Percentiles rank a stretch among this genome's conserved stretches.
Evolutionary conservation across 192 early-diverging fungal genomes (phyloP).

Genomic region (Rhizophagus sp.): DNA sequence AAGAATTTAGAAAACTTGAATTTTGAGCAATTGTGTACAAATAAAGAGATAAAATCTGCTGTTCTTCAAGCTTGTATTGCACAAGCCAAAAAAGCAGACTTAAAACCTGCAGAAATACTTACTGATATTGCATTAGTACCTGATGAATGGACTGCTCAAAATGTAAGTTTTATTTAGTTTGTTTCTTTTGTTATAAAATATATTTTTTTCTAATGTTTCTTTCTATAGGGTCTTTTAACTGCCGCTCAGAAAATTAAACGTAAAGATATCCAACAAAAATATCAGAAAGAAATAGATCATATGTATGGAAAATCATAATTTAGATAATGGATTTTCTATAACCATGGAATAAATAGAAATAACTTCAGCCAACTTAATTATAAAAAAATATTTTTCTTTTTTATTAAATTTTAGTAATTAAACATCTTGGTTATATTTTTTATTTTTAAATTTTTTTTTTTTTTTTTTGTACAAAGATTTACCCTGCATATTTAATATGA

Average conservation of each 20-base stretch:
- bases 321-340: too few species aligned
- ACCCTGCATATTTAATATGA: too few species aligned
- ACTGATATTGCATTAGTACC: constrained; percentile 62
- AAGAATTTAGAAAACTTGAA: constrained; percentile 43
- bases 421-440: too few species aligned
- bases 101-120: constrained; percentile 78
- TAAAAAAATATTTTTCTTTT: too few species aligned
- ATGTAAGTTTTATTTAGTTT: constrained; percentile 47
- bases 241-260: constrained; percentile 94
- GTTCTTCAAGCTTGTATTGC: constrained; percentile 46
- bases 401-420: too few species aligned
- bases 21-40: constrained; percentile 54
- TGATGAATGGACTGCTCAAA: constrained; percentile 93
- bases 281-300: constrained; percentile 59
- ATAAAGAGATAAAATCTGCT: constrained; percentile 52
- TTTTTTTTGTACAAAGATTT: too few species aligned
- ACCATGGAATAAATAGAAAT: too few species aligned
- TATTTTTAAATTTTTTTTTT: too few species aligned
- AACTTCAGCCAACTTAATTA: too few species aligned
- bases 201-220: background rate
- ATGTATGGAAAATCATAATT: constrained; percentile 41
- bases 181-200: background rate
- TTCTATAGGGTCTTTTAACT: constrained; percentile 67
- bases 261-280: constrained; percentile 68
- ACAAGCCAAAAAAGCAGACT: constrained; percentile 62